Base-by-base conservation (phyloP, 2,329 filamentous ascomycete species). In the Rutstroemia sp. region DNA sequence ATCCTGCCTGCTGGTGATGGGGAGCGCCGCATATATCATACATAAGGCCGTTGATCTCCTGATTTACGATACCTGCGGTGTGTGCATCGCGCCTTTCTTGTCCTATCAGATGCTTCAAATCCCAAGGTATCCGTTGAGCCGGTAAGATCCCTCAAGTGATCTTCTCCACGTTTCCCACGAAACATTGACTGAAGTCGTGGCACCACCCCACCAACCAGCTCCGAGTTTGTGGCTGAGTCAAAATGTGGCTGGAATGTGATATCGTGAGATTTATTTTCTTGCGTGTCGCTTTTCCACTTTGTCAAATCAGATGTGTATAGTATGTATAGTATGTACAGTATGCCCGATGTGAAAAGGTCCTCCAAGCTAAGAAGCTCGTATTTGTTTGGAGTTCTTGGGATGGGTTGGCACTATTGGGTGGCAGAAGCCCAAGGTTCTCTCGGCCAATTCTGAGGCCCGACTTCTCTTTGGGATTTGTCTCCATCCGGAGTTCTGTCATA, bases 161-260 rank as follows among this genome's bases (percentile, higher is more conserved):
- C n/a, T 42, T 54, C 52, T 55, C 52, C 52, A 55, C 52, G 52
- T 49, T 55, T 55, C 14, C 44, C 8, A 19, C 49, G 52, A 55
- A 50, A 55, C 52, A 55, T 39, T 9, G n/a, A 50, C 25, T 9
- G n/a, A 50, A 49, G 52, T 55, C 52, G 52, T 55, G 52, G 52
- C 52, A 55, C 46, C 23, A 23, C 23, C 23, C 23, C 23, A 23
- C 23, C 23, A 30, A 30, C 27, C 52, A 55, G 46, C 52, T 37
- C 16, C n/a, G 41, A 14, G 19, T 23, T 42, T 37, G 52, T 55
- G 52, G 52, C 52, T 50, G 45, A 21, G 46, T 50, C 14, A 46
- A 25, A 5, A 23, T 23, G 19, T 46, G 44, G 44, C 44, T 46
- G 21, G 14, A 41, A 30, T 30, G 27, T 27, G 19, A 19, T 21